Base-by-base conservation (phyloP, 2,329 filamentous ascomycete species). In the Xylariomycetidae sp. region DNA sequence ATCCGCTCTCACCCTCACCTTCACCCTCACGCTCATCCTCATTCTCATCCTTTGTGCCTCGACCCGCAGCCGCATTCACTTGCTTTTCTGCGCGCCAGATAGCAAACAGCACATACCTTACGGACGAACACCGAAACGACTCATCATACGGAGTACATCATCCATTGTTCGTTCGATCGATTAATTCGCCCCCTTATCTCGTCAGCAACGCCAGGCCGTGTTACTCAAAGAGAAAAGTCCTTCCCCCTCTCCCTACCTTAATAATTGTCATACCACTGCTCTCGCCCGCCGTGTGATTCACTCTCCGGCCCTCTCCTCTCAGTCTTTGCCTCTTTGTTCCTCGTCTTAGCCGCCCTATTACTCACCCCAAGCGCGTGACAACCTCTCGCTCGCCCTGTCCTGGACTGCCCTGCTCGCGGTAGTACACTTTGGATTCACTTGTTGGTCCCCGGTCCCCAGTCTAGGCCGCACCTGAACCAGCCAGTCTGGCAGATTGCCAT, bases 1-100 rank as follows among this genome's bases (percentile, higher is more conserved):
- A n/a, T n/a, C n/a, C n/a, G n/a, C n/a, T n/a, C n/a, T n/a, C n/a
- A n/a, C n/a, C n/a, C n/a, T n/a, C n/a, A n/a, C n/a, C n/a, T n/a
- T n/a, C n/a, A n/a, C 24, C 34, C 34, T 40, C 30, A 27, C 19
- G 32, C 50, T 37, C 37, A 26, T 36, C 36, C 38, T 39, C 39
- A 1, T 44, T 42, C 42, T 29, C 5, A 20, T 30, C 12, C 33
- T 25, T 26, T 22, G 22, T 37, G 28, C 23, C 32, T 26, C 38
- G 48, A 47, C 50, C 54, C 57, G 59, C 62, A 63, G 65, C 64
- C 65, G 61, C 66, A 70, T 69, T 68, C 54, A 65, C 60, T 69
- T 69, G 67, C 60, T 61, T 64, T 65, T 61, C 68, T 43, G 61
- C 61, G 63, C 59, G 49, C 40, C 45, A 42, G 42, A 36, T 37